These are phyloP conservation scores for Melampsora larici-populina DNA, from an alignment of 1,284 basidiomycete species.

Conservation along the genomic window DNA sequence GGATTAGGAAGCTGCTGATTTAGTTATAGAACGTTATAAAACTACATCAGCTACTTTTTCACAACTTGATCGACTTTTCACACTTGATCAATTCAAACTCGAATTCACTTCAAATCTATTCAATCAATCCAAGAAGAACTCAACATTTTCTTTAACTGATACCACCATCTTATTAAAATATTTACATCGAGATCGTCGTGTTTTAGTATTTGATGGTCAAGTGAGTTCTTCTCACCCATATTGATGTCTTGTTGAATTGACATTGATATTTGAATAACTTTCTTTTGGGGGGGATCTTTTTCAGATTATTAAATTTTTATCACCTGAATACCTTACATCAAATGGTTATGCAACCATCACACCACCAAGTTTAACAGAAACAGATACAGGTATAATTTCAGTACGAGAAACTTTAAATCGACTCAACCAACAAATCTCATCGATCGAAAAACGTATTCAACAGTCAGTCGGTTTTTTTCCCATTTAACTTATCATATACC, in stretches of 20 bases:
- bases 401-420: constrained; percentile 32
- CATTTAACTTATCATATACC: not conserved
- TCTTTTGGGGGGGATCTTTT: too few relatives aligned
- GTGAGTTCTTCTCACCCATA: not conserved
- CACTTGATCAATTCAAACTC: constrained; percentile 24
- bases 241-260: too few relatives aligned
- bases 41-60: constrained; percentile 16
- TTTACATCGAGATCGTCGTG: constrained; percentile 32
- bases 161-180: constrained; percentile 8
- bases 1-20: constrained; percentile 29
- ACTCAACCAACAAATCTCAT: constrained; percentile 28
- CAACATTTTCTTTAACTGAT: constrained; percentile 17
- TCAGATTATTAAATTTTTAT: constrained; percentile 35
- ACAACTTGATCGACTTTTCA: constrained; percentile 35
- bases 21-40: constrained; percentile 27
- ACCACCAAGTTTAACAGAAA: constrained; percentile 16
- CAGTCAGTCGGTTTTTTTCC: constrained; percentile 3
- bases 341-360: constrained; percentile 1
- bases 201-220: constrained; percentile 20
- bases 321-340: constrained; percentile 7
- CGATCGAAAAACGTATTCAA: constrained; percentile 21
- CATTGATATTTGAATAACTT: too few relatives aligned
- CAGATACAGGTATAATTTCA: constrained; percentile 26
- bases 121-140: not conserved
- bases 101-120: constrained; percentile 21